Evolutionary conservation across 1,284 basidiomycete species (phyloP), one percentile per base, ranked within the genome.

Genomic region (Athelia psychrophila): DNA sequence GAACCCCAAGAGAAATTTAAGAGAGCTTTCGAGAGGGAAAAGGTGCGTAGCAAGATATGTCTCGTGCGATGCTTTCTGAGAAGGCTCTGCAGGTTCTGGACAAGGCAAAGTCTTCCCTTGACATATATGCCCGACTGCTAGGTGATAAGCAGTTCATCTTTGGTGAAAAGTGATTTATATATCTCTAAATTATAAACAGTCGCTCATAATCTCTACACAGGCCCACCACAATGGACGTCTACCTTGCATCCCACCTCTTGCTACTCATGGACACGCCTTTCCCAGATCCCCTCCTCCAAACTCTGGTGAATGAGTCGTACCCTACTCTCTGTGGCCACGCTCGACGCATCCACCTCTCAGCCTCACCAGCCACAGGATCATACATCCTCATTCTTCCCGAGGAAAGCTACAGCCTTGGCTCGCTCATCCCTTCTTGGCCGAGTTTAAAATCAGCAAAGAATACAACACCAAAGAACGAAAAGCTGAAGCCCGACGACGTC

Each of bases 231-330:
- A 64, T 90, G 5, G 90, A 91, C 54, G 65, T 86, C 20, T 62
- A 81, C 25, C 68, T 91, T 23, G 85, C 88, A 18, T 78, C 88
- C 10, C 83, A 89, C 57, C 73, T 85, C 27, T 73, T 88, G 32
- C 71, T 90, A 19, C 66, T 91, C 5, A 60, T 76, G 12, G 65
- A 76, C 36, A 78, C 84, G 9, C 76, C 80, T 25, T 83, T 84
- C 51, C 82, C 86, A 2, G 83, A 90, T 56, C 67, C 79, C 4
- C 62, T 83, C 12, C 60, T 91, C 9, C 74, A 77, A 58, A 67
- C 73, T 48, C 71, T 88, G 3, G 62, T 90, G 9, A 63, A 61
- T 1, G 74, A 78, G 8, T 76, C 77, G 2, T 89, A 83, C 61
- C 78, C 84, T 1, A 64, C 67, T 8, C 72, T 91, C 36, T 65